Evolutionary conservation across 441 rosid species (phyloP), one percentile per base, ranked within the genome.

Genomic region (Pelargonium cotyledonis): DNA sequence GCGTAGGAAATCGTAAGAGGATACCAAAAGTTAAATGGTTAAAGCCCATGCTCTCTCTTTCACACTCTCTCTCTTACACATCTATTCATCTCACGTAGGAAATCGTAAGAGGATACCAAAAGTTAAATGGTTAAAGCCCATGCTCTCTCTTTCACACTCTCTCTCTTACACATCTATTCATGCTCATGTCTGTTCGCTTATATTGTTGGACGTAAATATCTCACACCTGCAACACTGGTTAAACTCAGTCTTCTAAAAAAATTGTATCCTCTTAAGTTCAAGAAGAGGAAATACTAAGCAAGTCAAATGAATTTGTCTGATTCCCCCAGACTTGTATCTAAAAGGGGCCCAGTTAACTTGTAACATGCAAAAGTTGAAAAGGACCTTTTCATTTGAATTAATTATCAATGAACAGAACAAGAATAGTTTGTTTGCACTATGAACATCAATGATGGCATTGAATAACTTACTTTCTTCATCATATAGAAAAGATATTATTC

Each of bases 381-480:
- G 6, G 5, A 16, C 15, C 15, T 49, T 47, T 47, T 49, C 57
- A 49, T 49, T 4, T 49, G 57, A 49, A 14, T 16, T 3, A 14
- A 4, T 49, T 12, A 49, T 49, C n/a, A 49, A 49, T 49, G 57
- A 49, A 14, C 1, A 49, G 18, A 49, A 14, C n/a, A 16, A 49
- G 57, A 49, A 49, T 49, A 49, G 57, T 14, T 14, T n/a, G 6
- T 49, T 16, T 49, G n/a, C 57, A 49, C n/a, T 49, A 49, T 0
- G 29, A 68, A 58, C 63, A 26, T 10, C 15, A 11, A 61, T 21
- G 6, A 47, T 9, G 43, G 1, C 6, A 21, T 35, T 5, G 40
- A 63, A 47, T 18, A 70, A 31, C 67, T 69, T 44, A 70, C 72
- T 65, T 62, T 47, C 62, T 70, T 63, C 72, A 38, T 68, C 70